Conservation (phyloP, 192 early-diverging fungal species). For the Spinellus fusiger region DNA sequence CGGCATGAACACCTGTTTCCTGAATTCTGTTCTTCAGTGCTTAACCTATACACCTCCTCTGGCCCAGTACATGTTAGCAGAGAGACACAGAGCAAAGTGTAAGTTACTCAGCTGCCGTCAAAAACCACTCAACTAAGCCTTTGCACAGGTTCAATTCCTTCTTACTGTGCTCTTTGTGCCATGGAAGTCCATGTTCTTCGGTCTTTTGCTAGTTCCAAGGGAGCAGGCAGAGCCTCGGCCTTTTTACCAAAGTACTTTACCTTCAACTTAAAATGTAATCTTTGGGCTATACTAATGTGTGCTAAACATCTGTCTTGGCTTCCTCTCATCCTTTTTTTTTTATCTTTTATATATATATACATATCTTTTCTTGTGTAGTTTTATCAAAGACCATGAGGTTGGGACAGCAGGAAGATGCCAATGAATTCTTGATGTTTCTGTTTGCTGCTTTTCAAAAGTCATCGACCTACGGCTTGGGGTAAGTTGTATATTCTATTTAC, state of each 20-base stretch:
- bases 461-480: conserved; percentile 40
- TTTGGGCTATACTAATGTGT: no score
- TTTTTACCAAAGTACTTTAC: conserved; percentile 65
- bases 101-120: conserved; percentile 19
- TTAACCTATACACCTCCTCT: conserved; percentile 71
- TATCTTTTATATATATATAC: not conserved
- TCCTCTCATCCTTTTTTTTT: not conserved
- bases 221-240: conserved; percentile 20
- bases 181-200: conserved; percentile 62
- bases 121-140: not conserved
- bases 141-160: conserved; percentile 38
- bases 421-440: conserved; percentile 76
- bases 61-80: conserved; percentile 57
- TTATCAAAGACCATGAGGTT: conserved; percentile 73
- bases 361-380: conserved; percentile 23
- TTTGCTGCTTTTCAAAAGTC: conserved; percentile 67
- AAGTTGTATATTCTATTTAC: conserved; percentile 1
- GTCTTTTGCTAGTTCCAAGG: conserved; percentile 42
- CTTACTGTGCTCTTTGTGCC: conserved; percentile 70
- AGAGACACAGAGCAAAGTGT: conserved; percentile 56
- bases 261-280: conserved; percentile 53
- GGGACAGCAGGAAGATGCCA: conserved; percentile 85
- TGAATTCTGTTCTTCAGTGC: conserved; percentile 77
- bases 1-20: conserved; percentile 72
- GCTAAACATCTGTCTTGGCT: not conserved